These are phyloP conservation scores for Populus euphratica DNA, from an alignment of 345 rosid species.

Conservation along the genomic window DNA sequence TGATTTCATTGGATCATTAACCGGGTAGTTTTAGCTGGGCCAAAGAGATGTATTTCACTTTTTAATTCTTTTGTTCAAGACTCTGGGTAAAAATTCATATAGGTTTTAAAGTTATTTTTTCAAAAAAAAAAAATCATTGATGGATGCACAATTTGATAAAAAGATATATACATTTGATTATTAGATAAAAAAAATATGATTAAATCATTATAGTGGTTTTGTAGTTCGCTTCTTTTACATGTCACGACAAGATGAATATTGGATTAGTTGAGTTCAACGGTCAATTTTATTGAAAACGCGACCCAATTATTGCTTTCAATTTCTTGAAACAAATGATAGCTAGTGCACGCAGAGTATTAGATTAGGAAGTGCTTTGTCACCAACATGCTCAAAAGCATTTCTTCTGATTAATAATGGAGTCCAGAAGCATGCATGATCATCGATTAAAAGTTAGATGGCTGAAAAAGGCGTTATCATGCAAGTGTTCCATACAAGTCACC, in stretches of 20 bases:
- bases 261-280: background rate
- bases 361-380: background rate
- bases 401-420: background rate
- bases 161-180: background rate
- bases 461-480: background rate
- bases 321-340: constrained; percentile 5
- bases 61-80: too few species aligned
- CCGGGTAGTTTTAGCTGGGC: too few species aligned
- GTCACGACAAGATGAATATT: background rate
- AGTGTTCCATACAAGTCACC: background rate
- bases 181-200: too few species aligned
- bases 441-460: background rate
- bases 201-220: background rate
- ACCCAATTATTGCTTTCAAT: background rate
- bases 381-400: background rate
- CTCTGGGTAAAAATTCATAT: too few species aligned
- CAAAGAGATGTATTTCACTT: too few species aligned
- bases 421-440: background rate
- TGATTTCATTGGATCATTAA: too few species aligned
- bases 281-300: background rate
- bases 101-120: too few species aligned
- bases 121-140: too few species aligned
- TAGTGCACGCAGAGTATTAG: background rate
- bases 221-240: background rate
- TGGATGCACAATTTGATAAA: background rate